phyloP scores from a whole-genome alignment of 495 filamentous ascomycete genomes.

The Baudoinia panamericana region DNA sequence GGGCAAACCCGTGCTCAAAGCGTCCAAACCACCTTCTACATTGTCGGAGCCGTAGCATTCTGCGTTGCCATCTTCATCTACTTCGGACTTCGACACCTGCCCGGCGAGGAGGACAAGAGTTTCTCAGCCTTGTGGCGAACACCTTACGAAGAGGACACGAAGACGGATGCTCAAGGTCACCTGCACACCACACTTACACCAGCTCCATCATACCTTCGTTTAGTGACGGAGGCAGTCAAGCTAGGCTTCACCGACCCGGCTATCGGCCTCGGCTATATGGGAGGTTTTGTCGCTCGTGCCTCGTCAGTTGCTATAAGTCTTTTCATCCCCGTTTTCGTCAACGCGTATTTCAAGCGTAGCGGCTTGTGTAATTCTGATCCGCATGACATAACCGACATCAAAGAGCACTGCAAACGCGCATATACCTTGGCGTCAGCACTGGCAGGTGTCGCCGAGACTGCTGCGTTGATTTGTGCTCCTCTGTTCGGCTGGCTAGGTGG shows the following conservation, averaged over 20 bases:
- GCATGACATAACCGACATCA: slow-evolving; percentile 46
- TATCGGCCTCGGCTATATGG: slow-evolving; percentile 79
- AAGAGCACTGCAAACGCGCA: slow-evolving; percentile 65
- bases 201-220: slow-evolving; percentile 23
- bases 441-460: slow-evolving; percentile 75
- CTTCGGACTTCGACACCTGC: slow-evolving; percentile 64
- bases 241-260: slow-evolving; percentile 62
- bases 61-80: slow-evolving; percentile 60
- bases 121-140: slow-evolving; percentile 39
- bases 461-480: slow-evolving; percentile 74
- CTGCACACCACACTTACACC: slow-evolving; percentile 15
- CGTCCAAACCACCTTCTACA: slow-evolving; percentile 69
- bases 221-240: slow-evolving; percentile 47
- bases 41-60: slow-evolving; percentile 61
- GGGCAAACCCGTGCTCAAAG: slow-evolving; percentile 54
- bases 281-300: slow-evolving; percentile 87
- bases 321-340: slow-evolving; percentile 85
- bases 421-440: slow-evolving; percentile 75
- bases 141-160: slow-evolving; percentile 11
- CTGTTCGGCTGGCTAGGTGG: slow-evolving; percentile 71
- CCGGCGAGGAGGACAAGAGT: slow-evolving; percentile 65
- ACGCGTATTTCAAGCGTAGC: slow-evolving; percentile 71
- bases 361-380: slow-evolving; percentile 57
- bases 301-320: slow-evolving; percentile 92
- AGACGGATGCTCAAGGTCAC: slow-evolving; percentile 1